A percentile compares a stretch with the other conserved stretches of the same genome.
Conservation (phyloP, 139 green algal species). For the Parachlorella kessleri region DNA sequence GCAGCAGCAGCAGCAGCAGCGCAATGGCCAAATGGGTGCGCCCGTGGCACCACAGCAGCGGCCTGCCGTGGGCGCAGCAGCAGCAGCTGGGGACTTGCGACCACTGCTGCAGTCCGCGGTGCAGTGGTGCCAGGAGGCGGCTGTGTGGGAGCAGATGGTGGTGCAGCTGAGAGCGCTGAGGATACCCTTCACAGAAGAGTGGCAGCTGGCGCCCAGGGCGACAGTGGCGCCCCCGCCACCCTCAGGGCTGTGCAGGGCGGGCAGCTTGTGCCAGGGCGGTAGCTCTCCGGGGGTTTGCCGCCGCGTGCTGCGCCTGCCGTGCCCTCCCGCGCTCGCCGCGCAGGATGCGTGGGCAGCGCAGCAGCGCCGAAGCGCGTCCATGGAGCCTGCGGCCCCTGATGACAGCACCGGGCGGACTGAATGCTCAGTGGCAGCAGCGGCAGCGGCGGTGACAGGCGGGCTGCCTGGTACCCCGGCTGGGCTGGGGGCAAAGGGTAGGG, state of each 20-base stretch:
- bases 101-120: background rate
- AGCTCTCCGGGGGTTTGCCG: background rate
- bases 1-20: background rate
- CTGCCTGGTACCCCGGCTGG: background rate
- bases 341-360: background rate
- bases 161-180: background rate
- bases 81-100: background rate
- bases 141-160: background rate
- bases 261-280: no score
- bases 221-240: no score
- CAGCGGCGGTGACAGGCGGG: background rate
- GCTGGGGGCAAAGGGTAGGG: background rate
- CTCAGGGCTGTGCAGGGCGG: no score
- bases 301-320: background rate
- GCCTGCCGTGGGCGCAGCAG: background rate
- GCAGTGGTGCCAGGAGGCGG: background rate
- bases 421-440: background rate
- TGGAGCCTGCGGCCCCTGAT: no score
- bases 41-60: background rate
- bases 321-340: background rate
- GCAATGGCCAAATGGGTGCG: background rate
- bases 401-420: no score
- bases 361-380: no score
- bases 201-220: background rate
- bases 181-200: background rate